These are phyloP conservation scores for Vitis amurensis DNA, from an alignment of 164 flowering plant genomes.

Conservation along the genomic window DNA sequence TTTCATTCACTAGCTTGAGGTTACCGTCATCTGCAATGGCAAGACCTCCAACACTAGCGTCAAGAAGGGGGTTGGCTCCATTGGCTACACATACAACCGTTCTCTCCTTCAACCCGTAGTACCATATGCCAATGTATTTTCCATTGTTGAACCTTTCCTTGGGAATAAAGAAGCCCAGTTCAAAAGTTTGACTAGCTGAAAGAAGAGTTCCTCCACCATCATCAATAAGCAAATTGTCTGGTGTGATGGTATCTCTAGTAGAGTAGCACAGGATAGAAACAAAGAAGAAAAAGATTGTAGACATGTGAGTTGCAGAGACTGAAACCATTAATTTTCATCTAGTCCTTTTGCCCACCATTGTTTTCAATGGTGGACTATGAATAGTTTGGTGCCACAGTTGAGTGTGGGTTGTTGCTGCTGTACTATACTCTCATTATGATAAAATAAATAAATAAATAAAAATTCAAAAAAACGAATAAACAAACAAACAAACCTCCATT, in stretches of 20 bases:
- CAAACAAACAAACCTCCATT: too few relatives aligned
- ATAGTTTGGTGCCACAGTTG: too few relatives aligned
- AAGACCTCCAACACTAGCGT: background rate
- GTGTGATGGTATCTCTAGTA: constrained; percentile 22
- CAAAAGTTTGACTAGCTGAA: constrained; percentile 21
- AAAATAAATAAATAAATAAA: too few relatives aligned
- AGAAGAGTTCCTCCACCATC: constrained; percentile 18
- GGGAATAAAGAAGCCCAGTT: constrained; percentile 35
- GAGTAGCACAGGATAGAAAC: constrained; percentile 5
- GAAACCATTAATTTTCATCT: too few relatives aligned
- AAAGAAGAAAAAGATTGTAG: background rate
- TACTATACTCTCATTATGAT: too few relatives aligned
- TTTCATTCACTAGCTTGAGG: background rate
- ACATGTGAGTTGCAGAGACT: too few relatives aligned
- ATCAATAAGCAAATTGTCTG: constrained; percentile 4
- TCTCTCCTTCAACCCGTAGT: constrained; percentile 10
- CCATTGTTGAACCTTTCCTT: constrained; percentile 7
- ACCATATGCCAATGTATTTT: constrained; percentile 39
- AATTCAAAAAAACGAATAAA: too few relatives aligned
- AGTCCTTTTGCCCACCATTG: too few relatives aligned
- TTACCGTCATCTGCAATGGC: background rate
- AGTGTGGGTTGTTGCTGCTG: too few relatives aligned
- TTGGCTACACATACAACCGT: constrained; percentile 1
- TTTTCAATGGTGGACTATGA: too few relatives aligned
- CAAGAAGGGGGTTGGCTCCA: background rate